phyloP scores from a whole-genome alignment of 768 basidiomycete genomes.

The Stropharia rugosoannulata region DNA sequence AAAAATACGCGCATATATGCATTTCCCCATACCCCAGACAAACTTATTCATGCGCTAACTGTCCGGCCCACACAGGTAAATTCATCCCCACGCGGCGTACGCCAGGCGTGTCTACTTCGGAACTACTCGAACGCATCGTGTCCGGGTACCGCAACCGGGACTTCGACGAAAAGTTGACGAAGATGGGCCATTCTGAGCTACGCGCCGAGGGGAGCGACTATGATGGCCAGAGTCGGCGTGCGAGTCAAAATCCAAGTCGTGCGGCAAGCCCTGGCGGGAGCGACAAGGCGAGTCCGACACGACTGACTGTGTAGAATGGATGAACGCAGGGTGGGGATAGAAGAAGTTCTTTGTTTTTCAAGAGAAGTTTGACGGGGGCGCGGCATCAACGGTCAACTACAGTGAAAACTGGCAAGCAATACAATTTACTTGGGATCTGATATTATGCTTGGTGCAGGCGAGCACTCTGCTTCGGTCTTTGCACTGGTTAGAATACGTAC shows the following conservation, averaged over 20 bases:
- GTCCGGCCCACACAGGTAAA: conserved; percentile 30
- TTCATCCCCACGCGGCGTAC: conserved; percentile 96
- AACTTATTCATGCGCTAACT: no score
- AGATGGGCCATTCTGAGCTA: conserved; percentile 80
- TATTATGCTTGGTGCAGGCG: no score
- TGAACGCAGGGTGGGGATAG: no score
- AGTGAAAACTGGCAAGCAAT: no score
- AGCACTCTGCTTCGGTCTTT: no score
- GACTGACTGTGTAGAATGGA: neutral
- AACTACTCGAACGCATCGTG: conserved; percentile 90
- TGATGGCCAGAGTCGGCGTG: conserved; percentile 35
- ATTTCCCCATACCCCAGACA: neutral
- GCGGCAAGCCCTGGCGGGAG: neutral
- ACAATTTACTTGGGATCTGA: no score
- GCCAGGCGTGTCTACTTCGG: conserved; percentile 91
- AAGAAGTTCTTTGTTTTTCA: no score
- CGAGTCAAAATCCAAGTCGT: conserved; percentile 19
- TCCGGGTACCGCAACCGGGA: conserved; percentile 79
- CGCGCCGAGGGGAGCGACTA: conserved; percentile 63
- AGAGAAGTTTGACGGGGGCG: no score
- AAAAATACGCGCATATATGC: neutral
- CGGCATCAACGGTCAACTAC: no score
- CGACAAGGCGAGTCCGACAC: neutral
- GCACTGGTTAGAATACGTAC: no score
- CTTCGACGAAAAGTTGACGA: conserved; percentile 87